A percentile compares a stretch with the other conserved stretches of the same genome.
Conservation (phyloP, 2,329 filamentous ascomycete species). For the Capronia americana region DNA sequence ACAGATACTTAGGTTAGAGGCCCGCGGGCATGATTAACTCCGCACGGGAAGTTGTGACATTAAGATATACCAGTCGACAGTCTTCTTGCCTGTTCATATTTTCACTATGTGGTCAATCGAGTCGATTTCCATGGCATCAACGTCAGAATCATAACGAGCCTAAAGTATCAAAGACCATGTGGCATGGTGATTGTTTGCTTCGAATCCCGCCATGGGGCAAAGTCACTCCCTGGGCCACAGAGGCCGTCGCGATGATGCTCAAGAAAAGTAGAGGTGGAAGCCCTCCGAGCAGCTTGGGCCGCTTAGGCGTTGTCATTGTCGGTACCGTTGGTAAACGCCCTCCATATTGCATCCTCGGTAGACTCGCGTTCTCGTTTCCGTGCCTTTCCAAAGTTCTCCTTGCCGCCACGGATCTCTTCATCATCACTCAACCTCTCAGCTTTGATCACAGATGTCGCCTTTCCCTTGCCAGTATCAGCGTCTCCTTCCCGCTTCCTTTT, state of each 20-base stretch:
- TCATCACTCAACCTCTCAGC: constrained; percentile 30
- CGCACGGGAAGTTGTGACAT: neutral
- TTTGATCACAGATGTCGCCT: constrained; percentile 24
- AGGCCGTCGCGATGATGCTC: neutral
- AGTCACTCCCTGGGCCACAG: too few species aligned
- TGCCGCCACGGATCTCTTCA: constrained; percentile 24
- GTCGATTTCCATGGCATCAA: neutral
- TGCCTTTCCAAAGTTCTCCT: constrained; percentile 11
- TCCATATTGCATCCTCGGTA: constrained; percentile 6
- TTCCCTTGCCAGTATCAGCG: constrained; percentile 20
- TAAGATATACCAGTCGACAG: neutral
- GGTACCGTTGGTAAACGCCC: neutral
- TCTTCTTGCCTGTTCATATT: neutral
- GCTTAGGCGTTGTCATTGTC: neutral
- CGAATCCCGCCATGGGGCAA: neutral
- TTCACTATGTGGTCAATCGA: neutral
- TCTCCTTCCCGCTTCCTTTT: constrained; percentile 28
- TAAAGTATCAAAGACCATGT: neutral
- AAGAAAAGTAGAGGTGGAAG: neutral
- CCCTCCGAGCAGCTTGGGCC: neutral
- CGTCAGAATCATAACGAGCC: neutral
- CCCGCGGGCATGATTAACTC: neutral
- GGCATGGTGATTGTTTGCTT: neutral
- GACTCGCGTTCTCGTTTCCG: constrained; percentile 4
- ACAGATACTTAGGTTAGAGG: neutral